Percentiles rank a stretch among this genome's conserved stretches.
These are phyloP conservation scores for Chalciporus chontae DNA, from an alignment of 768 basidiomycete genomes.

Conservation along the genomic window DNA sequence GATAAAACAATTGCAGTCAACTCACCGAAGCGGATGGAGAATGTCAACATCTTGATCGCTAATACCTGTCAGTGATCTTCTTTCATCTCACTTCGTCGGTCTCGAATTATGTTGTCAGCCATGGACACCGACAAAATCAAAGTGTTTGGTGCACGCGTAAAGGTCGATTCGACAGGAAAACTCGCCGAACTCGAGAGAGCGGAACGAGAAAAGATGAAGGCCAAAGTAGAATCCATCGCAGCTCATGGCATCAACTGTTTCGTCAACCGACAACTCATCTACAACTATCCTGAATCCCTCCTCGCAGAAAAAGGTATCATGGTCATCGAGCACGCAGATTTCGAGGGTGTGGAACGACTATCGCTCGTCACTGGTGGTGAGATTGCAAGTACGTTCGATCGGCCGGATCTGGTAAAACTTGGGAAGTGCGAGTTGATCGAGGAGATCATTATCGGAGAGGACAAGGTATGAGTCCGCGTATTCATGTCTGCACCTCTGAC, in stretches of 20 bases:
- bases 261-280: constrained; percentile 97
- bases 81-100: not conserved
- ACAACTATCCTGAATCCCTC: constrained; percentile 97
- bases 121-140: constrained; percentile 99
- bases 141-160: constrained; percentile 94
- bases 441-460: constrained; percentile 99
- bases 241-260: constrained; percentile 95
- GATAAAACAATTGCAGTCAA: constrained; percentile 94
- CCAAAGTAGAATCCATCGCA: constrained; percentile 93
- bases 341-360: constrained; percentile 95
- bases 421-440: constrained; percentile 94
- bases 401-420: constrained; percentile 88
- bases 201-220: constrained; percentile 99
- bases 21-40: constrained; percentile 92
- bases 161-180: constrained; percentile 95
- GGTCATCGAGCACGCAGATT: constrained; percentile 98
- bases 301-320: constrained; percentile 94
- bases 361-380: constrained; percentile 97
- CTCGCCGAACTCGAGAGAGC: constrained; percentile 97
- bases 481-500: not conserved
- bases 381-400: constrained; percentile 93
- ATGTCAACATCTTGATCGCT: constrained; percentile 93
- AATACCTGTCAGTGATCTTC: constrained; percentile 80
- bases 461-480: constrained; percentile 61
- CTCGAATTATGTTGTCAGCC: constrained; percentile 42